phyloP scores from a whole-genome alignment of 371 early-diverging fungal species.

The Parasitella parasitica region DNA sequence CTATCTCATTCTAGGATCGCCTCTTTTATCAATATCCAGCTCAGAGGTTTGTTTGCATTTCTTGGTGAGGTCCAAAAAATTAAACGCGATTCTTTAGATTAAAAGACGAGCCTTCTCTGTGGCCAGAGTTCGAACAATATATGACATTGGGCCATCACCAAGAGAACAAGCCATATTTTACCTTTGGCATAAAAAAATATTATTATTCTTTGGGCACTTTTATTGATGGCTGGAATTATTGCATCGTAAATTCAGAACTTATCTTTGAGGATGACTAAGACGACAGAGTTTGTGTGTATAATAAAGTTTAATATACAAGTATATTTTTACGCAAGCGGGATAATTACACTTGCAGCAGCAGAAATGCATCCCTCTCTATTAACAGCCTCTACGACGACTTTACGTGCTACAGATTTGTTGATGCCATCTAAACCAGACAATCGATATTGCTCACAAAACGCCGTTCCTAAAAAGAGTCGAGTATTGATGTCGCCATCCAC shows the following conservation, averaged over 20 bases:
- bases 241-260: background rate
- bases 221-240: background rate
- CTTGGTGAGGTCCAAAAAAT: no score
- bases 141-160: background rate
- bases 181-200: background rate
- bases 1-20: background rate
- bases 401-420: background rate
- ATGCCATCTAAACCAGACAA: slow-evolving; percentile 18
- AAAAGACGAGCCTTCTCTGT: background rate
- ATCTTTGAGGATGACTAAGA: background rate
- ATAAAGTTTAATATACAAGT: background rate
- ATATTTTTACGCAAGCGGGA: background rate
- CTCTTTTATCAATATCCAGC: background rate
- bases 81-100: background rate
- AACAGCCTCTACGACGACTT: slow-evolving; percentile 16
- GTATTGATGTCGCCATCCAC: background rate
- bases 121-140: background rate
- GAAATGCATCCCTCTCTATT: slow-evolving; percentile 11
- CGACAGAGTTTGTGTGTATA: no score
- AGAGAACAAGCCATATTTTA: background rate
- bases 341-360: background rate
- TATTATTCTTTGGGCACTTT: background rate
- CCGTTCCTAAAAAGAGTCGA: slow-evolving; percentile 22
- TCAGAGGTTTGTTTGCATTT: background rate
- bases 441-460: slow-evolving; percentile 21